A percentile compares a stretch with the other conserved stretches of the same genome.
These are phyloP conservation scores for Alloteropsis semialata DNA, from an alignment of 176 grass and related monocot genomes.

Conservation along the genomic window DNA sequence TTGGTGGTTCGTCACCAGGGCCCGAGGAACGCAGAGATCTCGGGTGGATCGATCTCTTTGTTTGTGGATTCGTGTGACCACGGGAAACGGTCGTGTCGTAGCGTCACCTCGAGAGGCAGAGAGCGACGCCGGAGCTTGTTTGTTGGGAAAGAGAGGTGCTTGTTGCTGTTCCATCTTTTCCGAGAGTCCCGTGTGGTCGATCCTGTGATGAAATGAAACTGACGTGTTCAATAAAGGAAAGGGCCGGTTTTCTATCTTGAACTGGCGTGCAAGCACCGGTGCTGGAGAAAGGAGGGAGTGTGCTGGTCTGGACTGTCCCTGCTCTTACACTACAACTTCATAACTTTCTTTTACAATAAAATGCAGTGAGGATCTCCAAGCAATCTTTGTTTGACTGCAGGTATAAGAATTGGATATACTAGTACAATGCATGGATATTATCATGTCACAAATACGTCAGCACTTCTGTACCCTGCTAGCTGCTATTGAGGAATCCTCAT, in stretches of 20 bases:
- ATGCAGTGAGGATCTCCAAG: not conserved
- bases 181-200: not conserved
- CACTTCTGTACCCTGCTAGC: too few relatives aligned
- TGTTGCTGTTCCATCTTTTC: too few relatives aligned
- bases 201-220: not conserved
- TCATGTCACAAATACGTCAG: too few relatives aligned
- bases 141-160: too few relatives aligned
- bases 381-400: not conserved
- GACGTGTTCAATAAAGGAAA: slow-evolving; percentile 5
- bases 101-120: too few relatives aligned
- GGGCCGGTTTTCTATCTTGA: not conserved
- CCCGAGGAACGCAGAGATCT: too few relatives aligned
- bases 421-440: too few relatives aligned
- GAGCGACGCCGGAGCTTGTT: too few relatives aligned
- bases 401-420: not conserved
- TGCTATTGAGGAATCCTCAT: too few relatives aligned
- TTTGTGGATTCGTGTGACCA: too few relatives aligned
- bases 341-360: not conserved
- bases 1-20: slow-evolving; percentile 13
- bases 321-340: not conserved
- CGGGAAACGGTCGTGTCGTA: too few relatives aligned
- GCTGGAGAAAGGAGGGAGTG: not conserved
- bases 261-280: not conserved
- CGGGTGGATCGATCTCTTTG: too few relatives aligned
- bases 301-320: not conserved